Conservation (phyloP, 2,329 filamentous ascomycete genomes). For the Amauroascus niger region DNA sequence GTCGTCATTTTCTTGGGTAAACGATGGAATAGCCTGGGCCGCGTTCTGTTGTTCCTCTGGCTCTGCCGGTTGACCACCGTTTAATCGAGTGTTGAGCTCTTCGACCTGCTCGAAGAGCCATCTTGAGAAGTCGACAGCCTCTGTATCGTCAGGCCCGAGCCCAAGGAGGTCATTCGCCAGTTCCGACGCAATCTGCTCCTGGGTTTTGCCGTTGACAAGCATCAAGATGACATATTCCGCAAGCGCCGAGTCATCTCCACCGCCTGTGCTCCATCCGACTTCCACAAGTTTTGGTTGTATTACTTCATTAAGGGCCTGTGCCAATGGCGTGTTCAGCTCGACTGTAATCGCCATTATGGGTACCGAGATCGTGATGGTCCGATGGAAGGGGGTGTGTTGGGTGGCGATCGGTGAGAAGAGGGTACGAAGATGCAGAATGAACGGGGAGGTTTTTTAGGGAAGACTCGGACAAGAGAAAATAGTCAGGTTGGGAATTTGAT, state of each 20-base stretch:
- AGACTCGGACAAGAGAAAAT: neutral
- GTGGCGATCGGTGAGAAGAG: neutral
- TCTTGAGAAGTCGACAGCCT: slow-evolving; percentile 69
- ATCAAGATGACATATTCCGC: slow-evolving; percentile 96
- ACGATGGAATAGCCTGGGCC: slow-evolving; percentile 28
- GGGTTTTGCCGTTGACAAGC: slow-evolving; percentile 89
- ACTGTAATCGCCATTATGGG: slow-evolving; percentile 65
- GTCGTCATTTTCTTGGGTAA: slow-evolving; percentile 29
- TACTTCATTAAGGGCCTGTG: slow-evolving; percentile 67
- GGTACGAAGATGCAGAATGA: neutral
- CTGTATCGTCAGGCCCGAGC: slow-evolving; percentile 70
- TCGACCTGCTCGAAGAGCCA: slow-evolving; percentile 92
- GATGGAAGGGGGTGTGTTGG: neutral
- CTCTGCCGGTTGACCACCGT: slow-evolving; percentile 40
- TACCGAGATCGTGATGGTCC: neutral
- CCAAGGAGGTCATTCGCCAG: slow-evolving; percentile 78
- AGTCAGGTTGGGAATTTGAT: neutral
- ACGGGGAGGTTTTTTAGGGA: too few relatives aligned
- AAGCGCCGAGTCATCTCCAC: slow-evolving; percentile 69
- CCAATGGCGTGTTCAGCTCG: slow-evolving; percentile 67
- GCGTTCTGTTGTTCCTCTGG: slow-evolving; percentile 15
- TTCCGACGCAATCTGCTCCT: slow-evolving; percentile 79
- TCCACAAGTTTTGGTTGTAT: slow-evolving; percentile 89
- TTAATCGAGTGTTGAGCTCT: slow-evolving; percentile 53
- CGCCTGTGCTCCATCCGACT: slow-evolving; percentile 79